Base-by-base conservation (phyloP, 2,329 filamentous ascomycete species). In the Alternaria longipes region DNA sequence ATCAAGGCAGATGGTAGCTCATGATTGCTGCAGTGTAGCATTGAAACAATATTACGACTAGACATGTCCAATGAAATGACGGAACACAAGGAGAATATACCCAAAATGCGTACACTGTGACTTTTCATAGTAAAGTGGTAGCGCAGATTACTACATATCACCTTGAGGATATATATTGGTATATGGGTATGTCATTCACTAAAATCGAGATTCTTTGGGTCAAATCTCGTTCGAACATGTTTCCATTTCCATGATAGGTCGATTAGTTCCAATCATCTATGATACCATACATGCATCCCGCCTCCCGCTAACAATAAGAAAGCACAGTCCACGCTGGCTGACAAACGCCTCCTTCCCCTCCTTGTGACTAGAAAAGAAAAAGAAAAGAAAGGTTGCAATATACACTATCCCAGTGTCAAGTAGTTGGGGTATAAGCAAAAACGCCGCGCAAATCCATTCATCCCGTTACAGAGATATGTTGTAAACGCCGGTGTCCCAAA, bases 351-450 rank as follows among this genome's bases (percentile, higher is more conserved):
- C 20, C 45, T 12, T 34, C 16, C 34, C 22, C n/a, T 8, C 40
- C 28, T 16, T n/a, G 8, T 20, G 22, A 50, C 7, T 38, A 7
- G 22, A 44, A 7, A 36, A 36, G 30, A 32, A 50, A 38, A 54
- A 9, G 14, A 56, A 34, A 22, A 14, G 38, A 51, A 57, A 52
- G 53, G 32, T 56, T 59, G 66, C 61, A 62, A 58, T 66, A 56
- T 70, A 68, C 68, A 70, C 66, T 70, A 54, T 68, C 63, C 65
- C 63, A 67, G 68, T 68, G 66, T 57, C 65, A 59, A 24, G 34
- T 30, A 30, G 22, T 58, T 59, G 66, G 68, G 40, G 68, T 71
- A 70, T 71, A 69, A 69, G 61, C 65, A 67, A 67, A 50, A n/a
- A 59, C 42, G 53, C 53, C 53, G 24, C 14, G 22, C 50, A 30